A percentile compares a stretch with the other conserved stretches of the same genome.
These are phyloP conservation scores for Kwoniella shivajii DNA, from an alignment of 1,284 basidiomycete species.

Conservation along the genomic window DNA sequence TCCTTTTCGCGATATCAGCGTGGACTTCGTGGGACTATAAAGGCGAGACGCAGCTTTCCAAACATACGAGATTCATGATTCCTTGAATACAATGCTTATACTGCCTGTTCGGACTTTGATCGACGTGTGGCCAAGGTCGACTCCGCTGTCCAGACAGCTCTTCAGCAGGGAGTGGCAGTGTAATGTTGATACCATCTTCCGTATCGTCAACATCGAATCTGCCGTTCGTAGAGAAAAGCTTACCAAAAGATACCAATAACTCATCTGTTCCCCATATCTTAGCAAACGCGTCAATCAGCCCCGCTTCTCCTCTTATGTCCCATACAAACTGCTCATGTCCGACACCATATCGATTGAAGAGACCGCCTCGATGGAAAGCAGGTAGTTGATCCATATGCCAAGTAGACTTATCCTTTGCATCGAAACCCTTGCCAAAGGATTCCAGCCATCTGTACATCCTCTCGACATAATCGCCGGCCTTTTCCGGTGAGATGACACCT, in stretches of 20 bases:
- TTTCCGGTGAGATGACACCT: neutral
- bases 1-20: neutral
- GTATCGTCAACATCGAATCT: too few species aligned
- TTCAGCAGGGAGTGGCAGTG: constrained; percentile 39
- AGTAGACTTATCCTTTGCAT: constrained; percentile 46
- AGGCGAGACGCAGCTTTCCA: too few species aligned
- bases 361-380: constrained; percentile 12
- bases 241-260: constrained; percentile 42
- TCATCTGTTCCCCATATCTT: constrained; percentile 49
- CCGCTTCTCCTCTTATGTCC: constrained; percentile 22
- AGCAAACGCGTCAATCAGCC: constrained; percentile 38
- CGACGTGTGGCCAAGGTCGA: constrained; percentile 17
- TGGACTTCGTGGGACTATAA: neutral
- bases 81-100: constrained; percentile 15
- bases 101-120: neutral
- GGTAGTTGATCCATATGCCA: constrained; percentile 28
- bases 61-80: constrained; percentile 18
- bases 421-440: constrained; percentile 42
- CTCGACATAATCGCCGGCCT: constrained; percentile 3
- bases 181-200: constrained; percentile 9
- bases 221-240: neutral
- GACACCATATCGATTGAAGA: constrained; percentile 16
- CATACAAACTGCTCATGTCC: constrained; percentile 21
- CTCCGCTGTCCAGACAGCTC: constrained; percentile 25
- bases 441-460: constrained; percentile 42